Conservation (phyloP, 2,329 filamentous ascomycete species). For the Alternaria hordeiaustralica region DNA sequence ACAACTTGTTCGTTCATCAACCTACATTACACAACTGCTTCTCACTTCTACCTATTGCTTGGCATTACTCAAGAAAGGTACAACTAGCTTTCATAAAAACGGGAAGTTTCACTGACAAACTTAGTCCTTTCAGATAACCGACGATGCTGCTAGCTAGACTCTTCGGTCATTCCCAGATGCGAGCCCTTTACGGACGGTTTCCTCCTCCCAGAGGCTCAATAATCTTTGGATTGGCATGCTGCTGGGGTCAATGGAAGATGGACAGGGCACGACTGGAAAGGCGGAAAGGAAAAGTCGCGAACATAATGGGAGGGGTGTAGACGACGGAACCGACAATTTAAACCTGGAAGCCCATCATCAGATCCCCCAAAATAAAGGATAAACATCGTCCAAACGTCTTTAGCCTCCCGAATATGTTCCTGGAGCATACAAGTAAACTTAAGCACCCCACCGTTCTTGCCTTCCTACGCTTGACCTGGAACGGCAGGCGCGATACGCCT, state of each 20-base stretch:
- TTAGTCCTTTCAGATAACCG: neutral
- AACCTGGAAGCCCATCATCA: too few species aligned
- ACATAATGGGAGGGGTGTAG: neutral
- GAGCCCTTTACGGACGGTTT: neutral
- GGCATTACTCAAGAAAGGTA: too few species aligned
- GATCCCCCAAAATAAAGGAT: too few species aligned
- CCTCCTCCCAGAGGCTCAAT: neutral
- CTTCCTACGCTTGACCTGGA: neutral
- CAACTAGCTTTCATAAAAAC: neutral
- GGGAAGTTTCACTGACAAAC: neutral
- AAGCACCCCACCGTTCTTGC: neutral
- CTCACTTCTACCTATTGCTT: too few species aligned
- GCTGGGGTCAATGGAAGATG: neutral
- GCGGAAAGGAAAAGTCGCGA: neutral
- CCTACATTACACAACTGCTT: neutral
- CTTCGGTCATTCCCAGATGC: neutral
- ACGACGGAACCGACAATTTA: neutral
- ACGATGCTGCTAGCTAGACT: neutral
- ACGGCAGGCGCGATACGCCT: neutral
- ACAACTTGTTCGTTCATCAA: neutral
- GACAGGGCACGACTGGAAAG: neutral
- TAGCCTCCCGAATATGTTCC: neutral
- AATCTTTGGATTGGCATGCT: neutral
- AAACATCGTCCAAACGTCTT: neutral
- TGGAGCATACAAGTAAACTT: rapidly evolving